Evolutionary conservation across 208 protist genomes (phyloP).

Genomic region (Ichthyophonus hoferi): DNA sequence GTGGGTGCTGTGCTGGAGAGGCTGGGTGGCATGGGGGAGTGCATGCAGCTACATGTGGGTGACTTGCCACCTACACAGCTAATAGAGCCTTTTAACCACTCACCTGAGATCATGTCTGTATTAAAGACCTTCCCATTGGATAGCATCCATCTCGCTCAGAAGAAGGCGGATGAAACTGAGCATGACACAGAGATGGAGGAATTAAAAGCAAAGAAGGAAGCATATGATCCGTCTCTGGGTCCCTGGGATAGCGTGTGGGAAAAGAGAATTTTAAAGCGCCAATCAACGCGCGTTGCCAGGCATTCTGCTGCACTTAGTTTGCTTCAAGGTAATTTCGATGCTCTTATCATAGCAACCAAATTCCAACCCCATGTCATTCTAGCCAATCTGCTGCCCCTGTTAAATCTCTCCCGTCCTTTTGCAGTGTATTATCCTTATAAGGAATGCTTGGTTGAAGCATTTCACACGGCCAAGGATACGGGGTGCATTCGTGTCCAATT

Average conservation of each 20-base stretch:
- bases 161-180: background rate
- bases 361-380: background rate
- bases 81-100: background rate
- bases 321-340: background rate
- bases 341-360: background rate
- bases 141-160: background rate
- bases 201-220: background rate
- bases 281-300: background rate
- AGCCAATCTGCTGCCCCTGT: background rate
- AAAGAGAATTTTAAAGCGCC: background rate
- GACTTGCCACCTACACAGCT: background rate
- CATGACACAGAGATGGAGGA: constrained; percentile 10
- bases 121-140: background rate
- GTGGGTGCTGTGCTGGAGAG: constrained; percentile 5
- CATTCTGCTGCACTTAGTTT: background rate
- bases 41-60: background rate
- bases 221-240: background rate
- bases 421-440: background rate
- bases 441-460: background rate
- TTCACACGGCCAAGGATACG: constrained; percentile 68
- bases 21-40: background rate
- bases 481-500: constrained; percentile 71
- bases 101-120: background rate
- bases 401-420: constrained; percentile 23
- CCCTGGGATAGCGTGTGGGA: background rate